Conservation (phyloP, 2,329 filamentous ascomycete genomes). For the Paracorniculantispora psalliotae region DNA sequence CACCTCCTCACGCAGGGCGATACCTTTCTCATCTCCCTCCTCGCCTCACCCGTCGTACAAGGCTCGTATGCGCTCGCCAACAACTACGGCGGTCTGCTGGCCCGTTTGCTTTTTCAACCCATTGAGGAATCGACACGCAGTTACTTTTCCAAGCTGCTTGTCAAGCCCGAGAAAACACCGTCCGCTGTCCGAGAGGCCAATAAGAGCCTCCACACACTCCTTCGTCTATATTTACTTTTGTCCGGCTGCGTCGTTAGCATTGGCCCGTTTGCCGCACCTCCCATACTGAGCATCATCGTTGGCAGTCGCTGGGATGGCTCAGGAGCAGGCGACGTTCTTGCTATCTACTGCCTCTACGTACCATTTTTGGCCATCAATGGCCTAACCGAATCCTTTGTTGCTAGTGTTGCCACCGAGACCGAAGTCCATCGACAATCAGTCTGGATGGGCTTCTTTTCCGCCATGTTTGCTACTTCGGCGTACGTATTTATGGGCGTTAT, state of each 20-base stretch:
- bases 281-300: conserved; percentile 69
- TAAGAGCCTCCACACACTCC: conserved; percentile 55
- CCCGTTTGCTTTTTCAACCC: conserved; percentile 86
- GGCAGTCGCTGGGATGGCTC: conserved; percentile 71
- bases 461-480: conserved; percentile 67
- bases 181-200: conserved; percentile 36
- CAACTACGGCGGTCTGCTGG: conserved; percentile 88
- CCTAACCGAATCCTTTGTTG: conserved; percentile 86
- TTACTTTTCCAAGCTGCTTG: conserved; percentile 78
- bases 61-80: conserved; percentile 89
- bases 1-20: conserved; percentile 93
- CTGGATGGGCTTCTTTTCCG: conserved; percentile 81
- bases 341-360: conserved; percentile 86
- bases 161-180: conserved; percentile 24
- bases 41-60: conserved; percentile 75
- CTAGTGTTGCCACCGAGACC: conserved; percentile 70
- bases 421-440: conserved; percentile 73
- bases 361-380: conserved; percentile 90
- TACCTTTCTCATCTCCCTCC: conserved; percentile 74
- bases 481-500: conserved; percentile 69
- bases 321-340: conserved; percentile 68
- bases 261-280: conserved; percentile 70
- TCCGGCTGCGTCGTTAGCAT: conserved; percentile 63
- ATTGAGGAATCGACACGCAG: conserved; percentile 90
- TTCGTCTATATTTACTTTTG: conserved; percentile 70